Conservation (phyloP, 768 basidiomycete genomes). For the Trametes sanguinea region DNA sequence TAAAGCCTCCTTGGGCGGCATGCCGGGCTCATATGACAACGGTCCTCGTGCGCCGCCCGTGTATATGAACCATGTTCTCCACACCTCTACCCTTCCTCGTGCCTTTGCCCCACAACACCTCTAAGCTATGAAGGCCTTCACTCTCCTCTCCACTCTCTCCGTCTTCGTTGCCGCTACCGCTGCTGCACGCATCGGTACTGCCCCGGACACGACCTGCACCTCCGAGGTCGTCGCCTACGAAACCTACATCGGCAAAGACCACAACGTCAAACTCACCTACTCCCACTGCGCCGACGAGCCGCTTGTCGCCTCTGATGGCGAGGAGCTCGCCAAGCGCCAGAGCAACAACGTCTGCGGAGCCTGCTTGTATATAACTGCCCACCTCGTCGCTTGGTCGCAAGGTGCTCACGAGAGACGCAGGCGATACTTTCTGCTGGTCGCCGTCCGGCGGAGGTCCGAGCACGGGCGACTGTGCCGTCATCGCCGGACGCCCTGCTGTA, state of each 20-base stretch:
- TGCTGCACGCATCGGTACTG: conserved; percentile 6
- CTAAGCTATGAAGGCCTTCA: background rate
- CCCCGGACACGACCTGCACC: background rate
- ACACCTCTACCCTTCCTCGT: background rate
- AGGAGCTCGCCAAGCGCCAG: conserved; percentile 30
- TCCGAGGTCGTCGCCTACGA: conserved; percentile 19
- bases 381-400: too few species aligned
- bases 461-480: conserved; percentile 49
- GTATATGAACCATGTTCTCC: background rate
- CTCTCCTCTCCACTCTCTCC: background rate
- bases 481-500: conserved; percentile 52
- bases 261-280: conserved; percentile 43
- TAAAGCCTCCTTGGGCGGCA: background rate
- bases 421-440: conserved; percentile 45
- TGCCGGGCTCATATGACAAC: background rate
- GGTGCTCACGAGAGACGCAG: conserved; percentile 1
- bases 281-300: conserved; percentile 34
- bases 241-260: conserved; percentile 43
- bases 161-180: background rate
- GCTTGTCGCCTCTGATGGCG: conserved; percentile 1
- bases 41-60: background rate
- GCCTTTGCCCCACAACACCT: background rate
- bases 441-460: conserved; percentile 49
- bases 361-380: conserved; percentile 35
- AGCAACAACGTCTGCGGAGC: conserved; percentile 41